Conservation (phyloP, 192 early-diverging fungal species). For the Coemansia sp. region DNA sequence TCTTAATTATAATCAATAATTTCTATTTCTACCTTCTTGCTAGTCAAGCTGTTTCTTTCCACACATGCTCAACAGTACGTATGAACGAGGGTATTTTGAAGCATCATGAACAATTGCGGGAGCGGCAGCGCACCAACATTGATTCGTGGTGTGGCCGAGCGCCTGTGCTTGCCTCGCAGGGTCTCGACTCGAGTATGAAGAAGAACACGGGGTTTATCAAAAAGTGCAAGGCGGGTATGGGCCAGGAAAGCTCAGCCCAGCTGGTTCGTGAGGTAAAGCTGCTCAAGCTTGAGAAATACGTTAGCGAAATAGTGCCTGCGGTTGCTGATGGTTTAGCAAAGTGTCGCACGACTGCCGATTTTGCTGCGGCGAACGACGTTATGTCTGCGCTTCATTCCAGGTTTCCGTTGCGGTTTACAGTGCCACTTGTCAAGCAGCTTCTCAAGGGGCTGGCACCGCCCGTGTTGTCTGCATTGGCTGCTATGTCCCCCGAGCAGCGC, state of each 20-base stretch:
- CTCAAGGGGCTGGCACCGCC: conserved; percentile 69
- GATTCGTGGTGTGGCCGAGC: conserved; percentile 37
- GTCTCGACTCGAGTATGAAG: conserved; percentile 92
- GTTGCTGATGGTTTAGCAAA: conserved; percentile 72
- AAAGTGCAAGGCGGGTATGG: conserved; percentile 78
- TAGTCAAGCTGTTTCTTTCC: conserved; percentile 1
- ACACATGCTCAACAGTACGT: conserved; percentile 34
- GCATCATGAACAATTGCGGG: conserved; percentile 44
- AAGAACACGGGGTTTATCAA: conserved; percentile 97
- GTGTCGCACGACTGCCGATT: conserved; percentile 71
- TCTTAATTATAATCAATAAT: neutral
- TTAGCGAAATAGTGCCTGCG: conserved; percentile 87
- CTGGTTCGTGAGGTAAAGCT: conserved; percentile 78
- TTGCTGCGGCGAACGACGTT: conserved; percentile 80
- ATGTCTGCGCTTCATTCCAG: conserved; percentile 84
- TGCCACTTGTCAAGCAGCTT: conserved; percentile 64
- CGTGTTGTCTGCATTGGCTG: conserved; percentile 58
- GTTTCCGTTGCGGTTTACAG: conserved; percentile 81
- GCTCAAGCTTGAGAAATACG: conserved; percentile 96
- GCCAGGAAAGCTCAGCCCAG: conserved; percentile 65
- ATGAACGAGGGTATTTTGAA: conserved; percentile 52
- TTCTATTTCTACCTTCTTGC: neutral
- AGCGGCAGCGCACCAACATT: conserved; percentile 42
- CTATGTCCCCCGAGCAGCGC: conserved; percentile 71
- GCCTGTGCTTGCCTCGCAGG: conserved; percentile 19